Evolutionary conservation across 1,139 yeast species (phyloP).

Genomic region (Hansenula sp.): DNA sequence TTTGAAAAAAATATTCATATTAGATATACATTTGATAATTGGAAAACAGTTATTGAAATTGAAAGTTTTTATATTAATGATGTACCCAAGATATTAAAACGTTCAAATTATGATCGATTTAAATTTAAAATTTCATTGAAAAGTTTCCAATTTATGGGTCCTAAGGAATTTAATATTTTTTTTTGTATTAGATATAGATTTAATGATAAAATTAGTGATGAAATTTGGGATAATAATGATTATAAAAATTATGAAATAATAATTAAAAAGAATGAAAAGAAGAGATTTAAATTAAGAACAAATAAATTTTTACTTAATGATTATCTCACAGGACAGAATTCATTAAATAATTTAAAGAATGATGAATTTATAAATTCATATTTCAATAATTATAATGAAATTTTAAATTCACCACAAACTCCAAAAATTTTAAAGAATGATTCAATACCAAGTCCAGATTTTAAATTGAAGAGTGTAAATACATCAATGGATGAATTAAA

Average conservation of each 20-base stretch:
- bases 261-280: conserved; percentile 25
- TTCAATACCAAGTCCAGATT: conserved; percentile 12
- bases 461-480: conserved; percentile 11
- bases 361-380: conserved; percentile 9
- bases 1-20: conserved; percentile 60
- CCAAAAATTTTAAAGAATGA: conserved; percentile 15
- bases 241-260: conserved; percentile 53
- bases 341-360: too few relatives aligned
- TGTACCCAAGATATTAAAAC: conserved; percentile 45
- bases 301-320: conserved; percentile 11
- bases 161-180: conserved; percentile 29
- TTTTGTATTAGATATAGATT: conserved; percentile 57
- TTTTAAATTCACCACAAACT: conserved; percentile 19
- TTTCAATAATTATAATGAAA: conserved; percentile 15
- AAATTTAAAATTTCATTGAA: conserved; percentile 48
- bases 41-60: conserved; percentile 71
- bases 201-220: conserved; percentile 18
- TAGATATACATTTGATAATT: conserved; percentile 63
- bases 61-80: conserved; percentile 57
- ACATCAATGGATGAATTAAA: not conserved
- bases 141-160: conserved; percentile 30
- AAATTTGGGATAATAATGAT: conserved; percentile 70
- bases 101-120: conserved; percentile 53
- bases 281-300: not conserved
- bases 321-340: conserved; percentile 5